Evolutionary conservation across 1,139 yeast genomes (phyloP).

Genomic region (Suhomyces kunorum): DNA sequence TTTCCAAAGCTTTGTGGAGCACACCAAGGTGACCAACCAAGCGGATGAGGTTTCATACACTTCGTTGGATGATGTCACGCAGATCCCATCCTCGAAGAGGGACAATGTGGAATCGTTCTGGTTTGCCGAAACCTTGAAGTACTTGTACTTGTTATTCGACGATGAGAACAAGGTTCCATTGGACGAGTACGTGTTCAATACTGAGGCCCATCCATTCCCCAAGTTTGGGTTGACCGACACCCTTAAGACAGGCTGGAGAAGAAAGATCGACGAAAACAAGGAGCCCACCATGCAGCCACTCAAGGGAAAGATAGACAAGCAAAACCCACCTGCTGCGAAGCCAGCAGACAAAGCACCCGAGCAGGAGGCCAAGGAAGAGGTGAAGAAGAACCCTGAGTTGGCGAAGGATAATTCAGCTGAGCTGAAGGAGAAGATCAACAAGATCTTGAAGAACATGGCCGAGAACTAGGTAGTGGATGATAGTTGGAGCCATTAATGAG

Average conservation of each 20-base stretch:
- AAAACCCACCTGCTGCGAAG: conserved; percentile 44
- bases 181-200: conserved; percentile 76
- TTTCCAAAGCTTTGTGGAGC: conserved; percentile 65
- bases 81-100: conserved; percentile 49
- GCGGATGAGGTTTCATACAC: conserved; percentile 64
- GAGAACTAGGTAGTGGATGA: not conserved
- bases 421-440: conserved; percentile 28
- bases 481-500: not conserved
- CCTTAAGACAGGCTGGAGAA: conserved; percentile 68
- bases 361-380: conserved; percentile 39
- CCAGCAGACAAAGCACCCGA: conserved; percentile 45
- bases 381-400: conserved; percentile 36
- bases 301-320: conserved; percentile 28
- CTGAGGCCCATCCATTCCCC: conserved; percentile 94
- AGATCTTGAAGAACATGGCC: conserved; percentile 21
- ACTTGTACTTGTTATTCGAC: conserved; percentile 79
- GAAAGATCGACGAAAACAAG: conserved; percentile 26
- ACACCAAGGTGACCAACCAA: conserved; percentile 52
- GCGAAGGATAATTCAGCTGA: conserved; percentile 28
- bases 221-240: conserved; percentile 54
- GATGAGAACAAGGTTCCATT: conserved; percentile 58
- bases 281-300: conserved; percentile 23
- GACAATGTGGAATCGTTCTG: conserved; percentile 93
- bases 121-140: conserved; percentile 92
- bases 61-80: conserved; percentile 65